Evolutionary conservation across 768 basidiomycete species (phyloP).

Genomic region (Phylloporus rhodoxanthus): DNA sequence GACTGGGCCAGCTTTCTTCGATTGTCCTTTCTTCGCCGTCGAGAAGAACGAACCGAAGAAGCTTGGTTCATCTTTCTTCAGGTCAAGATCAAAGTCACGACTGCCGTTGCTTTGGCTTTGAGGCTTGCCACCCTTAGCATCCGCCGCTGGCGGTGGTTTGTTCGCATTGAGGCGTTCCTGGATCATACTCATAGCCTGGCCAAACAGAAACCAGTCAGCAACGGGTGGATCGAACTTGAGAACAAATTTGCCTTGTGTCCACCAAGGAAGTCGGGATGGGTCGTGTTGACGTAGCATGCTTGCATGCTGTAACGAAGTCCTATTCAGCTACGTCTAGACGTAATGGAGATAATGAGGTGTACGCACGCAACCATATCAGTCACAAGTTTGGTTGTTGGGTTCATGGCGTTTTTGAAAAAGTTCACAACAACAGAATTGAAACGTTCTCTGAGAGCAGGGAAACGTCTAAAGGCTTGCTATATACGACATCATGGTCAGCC

Average conservation of each 20-base stretch:
- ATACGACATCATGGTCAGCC: slow-evolving; percentile 2
- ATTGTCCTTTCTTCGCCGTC: slow-evolving; percentile 53
- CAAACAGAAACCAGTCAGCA: slow-evolving; percentile 4
- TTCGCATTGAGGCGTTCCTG: slow-evolving; percentile 74
- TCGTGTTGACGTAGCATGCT: slow-evolving; percentile 98
- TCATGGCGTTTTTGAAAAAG: slow-evolving; percentile 94
- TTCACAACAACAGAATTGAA: slow-evolving; percentile 95
- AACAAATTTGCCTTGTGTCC: slow-evolving; percentile 68
- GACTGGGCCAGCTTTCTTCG: slow-evolving; percentile 53
- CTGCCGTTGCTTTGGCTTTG: slow-evolving; percentile 77
- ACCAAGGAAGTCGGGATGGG: slow-evolving; percentile 96
- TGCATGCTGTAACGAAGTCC: slow-evolving; percentile 64
- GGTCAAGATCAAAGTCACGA: slow-evolving; percentile 88
- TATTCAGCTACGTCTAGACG: slow-evolving; percentile 1
- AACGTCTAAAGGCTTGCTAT: slow-evolving; percentile 93
- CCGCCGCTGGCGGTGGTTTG: slow-evolving; percentile 56
- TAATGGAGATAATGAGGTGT: not conserved
- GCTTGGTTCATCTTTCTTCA: slow-evolving; percentile 81
- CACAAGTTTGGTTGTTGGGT: slow-evolving; percentile 92
- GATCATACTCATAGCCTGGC: slow-evolving; percentile 85
- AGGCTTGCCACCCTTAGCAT: slow-evolving; percentile 67
- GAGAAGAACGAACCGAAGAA: slow-evolving; percentile 97
- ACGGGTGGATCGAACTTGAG: not conserved
- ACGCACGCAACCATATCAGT: slow-evolving; percentile 85
- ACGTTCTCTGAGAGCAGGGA: slow-evolving; percentile 91